Base-by-base conservation (phyloP, 257 asterid genomes). In the Primulina tabacum region DNA sequence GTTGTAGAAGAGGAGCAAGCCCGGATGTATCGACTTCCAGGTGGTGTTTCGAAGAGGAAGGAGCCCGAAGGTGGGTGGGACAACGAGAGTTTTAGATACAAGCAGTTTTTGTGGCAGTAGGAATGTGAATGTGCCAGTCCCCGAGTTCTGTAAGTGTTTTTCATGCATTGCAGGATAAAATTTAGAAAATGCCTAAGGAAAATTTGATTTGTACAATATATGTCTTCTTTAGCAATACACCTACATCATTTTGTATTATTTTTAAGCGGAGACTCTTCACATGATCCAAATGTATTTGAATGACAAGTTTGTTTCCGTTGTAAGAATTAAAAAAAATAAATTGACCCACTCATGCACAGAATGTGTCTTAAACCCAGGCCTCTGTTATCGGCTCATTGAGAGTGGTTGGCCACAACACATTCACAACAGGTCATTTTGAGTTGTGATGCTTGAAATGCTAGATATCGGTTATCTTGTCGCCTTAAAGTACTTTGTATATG, bases 1-100 rank as follows among this genome's bases (percentile, higher is more conserved):
- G 78, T 80, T 6, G 71, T 78, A 43, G 75, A 82, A 2, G 90
- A 86, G 68, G 95, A 84, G 64, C 87, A 78, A 69, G 81, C 84
- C n/a, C 78, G 84, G 78, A 77, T 80, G 73, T 85, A 72, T 75
- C 72, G 84, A 5, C 80, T 75, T 47, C 67, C 94, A 17, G 84
- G 92, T 56, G 85, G 88, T 73, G 67, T 71, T 72, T 43, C 78
- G 66, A 88, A 84, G 81, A 79, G 92, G 78, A 88, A 81, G 74
- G 89, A 88, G 72, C 92, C 90, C 6, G 95, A 88, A 28, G 87
- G 85, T 69, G 84, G 86, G 59, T 80, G 86, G 89, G 94, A 85
- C 24, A 65, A 64, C 57, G 95, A 85, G 68, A 73, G 73, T 74
- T 76, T 82, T 72, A 77, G 89, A 73, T 77, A 73, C 80, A 87